Evolutionary conservation across 2,329 filamentous ascomycete species (phyloP).

Genomic region (Thelonectria rubi): DNA sequence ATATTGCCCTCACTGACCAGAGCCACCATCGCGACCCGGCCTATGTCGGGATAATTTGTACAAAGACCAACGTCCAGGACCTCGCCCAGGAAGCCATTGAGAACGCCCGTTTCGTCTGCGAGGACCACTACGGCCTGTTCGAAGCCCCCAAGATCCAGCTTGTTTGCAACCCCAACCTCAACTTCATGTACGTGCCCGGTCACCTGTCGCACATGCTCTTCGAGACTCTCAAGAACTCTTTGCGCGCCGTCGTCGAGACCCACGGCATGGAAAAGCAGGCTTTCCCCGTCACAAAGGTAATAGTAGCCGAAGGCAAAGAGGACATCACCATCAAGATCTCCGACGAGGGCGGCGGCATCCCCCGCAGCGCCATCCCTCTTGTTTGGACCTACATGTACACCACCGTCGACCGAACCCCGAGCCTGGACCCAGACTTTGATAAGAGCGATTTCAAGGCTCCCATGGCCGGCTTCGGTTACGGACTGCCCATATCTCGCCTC

Average conservation of each 20-base stretch:
- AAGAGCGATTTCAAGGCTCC: slow-evolving; percentile 99
- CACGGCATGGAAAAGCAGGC: slow-evolving; percentile 95
- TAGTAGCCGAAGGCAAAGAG: slow-evolving; percentile 96
- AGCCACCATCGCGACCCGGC: slow-evolving; percentile 87
- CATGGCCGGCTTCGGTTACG: slow-evolving; percentile 99
- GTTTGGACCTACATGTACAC: slow-evolving; percentile 99
- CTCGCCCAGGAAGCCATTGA: slow-evolving; percentile 97
- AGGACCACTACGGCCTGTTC: slow-evolving; percentile 97
- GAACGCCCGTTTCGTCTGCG: slow-evolving; percentile 98
- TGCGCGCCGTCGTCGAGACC: slow-evolving; percentile 94
- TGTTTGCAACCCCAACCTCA: slow-evolving; percentile 90
- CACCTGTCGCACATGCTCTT: slow-evolving; percentile 99
- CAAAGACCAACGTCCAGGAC: slow-evolving; percentile 95
- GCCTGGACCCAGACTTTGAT: slow-evolving; percentile 95
- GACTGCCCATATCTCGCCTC: slow-evolving; percentile 89
- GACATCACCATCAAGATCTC: slow-evolving; percentile 99
- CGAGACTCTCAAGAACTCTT: slow-evolving; percentile 97
- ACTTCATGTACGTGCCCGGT: slow-evolving; percentile 99
- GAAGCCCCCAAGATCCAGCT: slow-evolving; percentile 97
- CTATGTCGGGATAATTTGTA: slow-evolving; percentile 99
- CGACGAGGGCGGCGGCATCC: slow-evolving; percentile 96
- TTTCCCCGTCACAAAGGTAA: slow-evolving; percentile 96
- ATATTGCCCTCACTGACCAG: slow-evolving; percentile 96
- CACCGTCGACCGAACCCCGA: slow-evolving; percentile 94
- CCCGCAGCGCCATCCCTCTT: slow-evolving; percentile 88